Conservation (phyloP, 2,329 filamentous ascomycete species). For the Paracoccidioides lutzii region DNA sequence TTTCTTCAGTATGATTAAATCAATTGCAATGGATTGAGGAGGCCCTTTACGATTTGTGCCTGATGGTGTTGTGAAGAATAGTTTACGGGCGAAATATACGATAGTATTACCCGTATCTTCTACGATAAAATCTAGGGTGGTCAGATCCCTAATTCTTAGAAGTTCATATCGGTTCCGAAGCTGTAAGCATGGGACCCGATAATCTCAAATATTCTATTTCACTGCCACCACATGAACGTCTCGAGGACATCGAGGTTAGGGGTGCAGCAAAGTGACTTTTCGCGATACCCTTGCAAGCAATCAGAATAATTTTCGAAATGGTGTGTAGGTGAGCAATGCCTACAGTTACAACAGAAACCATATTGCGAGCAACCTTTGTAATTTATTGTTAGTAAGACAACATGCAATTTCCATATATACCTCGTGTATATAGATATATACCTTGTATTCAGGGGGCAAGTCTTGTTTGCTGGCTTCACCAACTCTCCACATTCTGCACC, state of each 20-base stretch:
- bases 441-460: conserved; percentile 17
- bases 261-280: background rate
- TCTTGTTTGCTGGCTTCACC: conserved; percentile 9
- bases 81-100: no score
- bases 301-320: background rate
- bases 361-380: conserved; percentile 23
- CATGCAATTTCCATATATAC: conserved; percentile 18
- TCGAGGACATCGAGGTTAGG: background rate
- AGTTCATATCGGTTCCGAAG: background rate
- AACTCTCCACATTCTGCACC: conserved; percentile 26
- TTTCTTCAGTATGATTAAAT: no score
- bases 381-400: background rate
- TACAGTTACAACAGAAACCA: conserved; percentile 19
- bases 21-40: no score
- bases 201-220: background rate
- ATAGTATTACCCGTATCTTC: no score
- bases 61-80: no score
- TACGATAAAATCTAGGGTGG: no score
- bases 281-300: background rate
- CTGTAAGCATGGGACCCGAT: conserved; percentile 1
- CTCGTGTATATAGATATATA: conserved; percentile 10
- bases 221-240: background rate
- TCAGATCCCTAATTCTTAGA: no score
- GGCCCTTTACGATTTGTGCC: no score
- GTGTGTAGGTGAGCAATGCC: no score